These are phyloP conservation scores for Leishmania major DNA, from an alignment of 208 protist species.

Conservation along the genomic window DNA sequence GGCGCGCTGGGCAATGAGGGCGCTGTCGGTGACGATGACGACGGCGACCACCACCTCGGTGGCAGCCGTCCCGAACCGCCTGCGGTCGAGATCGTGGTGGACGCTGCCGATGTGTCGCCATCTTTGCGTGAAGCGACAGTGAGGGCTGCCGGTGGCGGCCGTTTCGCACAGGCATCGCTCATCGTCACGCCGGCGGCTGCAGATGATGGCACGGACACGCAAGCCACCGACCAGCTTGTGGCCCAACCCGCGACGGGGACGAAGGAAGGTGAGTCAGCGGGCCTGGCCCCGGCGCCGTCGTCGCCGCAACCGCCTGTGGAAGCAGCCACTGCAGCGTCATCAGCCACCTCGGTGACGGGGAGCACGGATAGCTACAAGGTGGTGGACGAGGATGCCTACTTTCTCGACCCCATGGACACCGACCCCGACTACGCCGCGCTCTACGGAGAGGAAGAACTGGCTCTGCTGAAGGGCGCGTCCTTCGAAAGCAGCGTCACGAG, in stretches of 20 bases:
- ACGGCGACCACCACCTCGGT: neutral
- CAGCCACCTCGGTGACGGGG: conserved; percentile 7
- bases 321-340: conserved; percentile 10
- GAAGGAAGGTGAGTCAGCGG: neutral
- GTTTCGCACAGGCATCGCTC: neutral
- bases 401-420: conserved; percentile 45
- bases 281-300: neutral
- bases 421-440: conserved; percentile 29
- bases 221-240: neutral
- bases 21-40: neutral
- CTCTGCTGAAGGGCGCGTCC: conserved; percentile 32
- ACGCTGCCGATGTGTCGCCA: neutral
- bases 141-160: neutral
- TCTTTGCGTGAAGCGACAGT: neutral
- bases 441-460: conserved; percentile 27
- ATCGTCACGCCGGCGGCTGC: neutral
- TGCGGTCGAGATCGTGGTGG: neutral
- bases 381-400: conserved; percentile 46
- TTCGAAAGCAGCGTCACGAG: conserved; percentile 48
- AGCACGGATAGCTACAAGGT: conserved; percentile 41
- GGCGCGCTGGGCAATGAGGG: neutral
- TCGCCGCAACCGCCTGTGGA: neutral
- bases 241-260: neutral
- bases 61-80: neutral
- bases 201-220: neutral